Evolutionary conservation across 2,329 filamentous ascomycete genomes (phyloP), one percentile per base, ranked within the genome.

Genomic region (Rachicladosporium sp.): DNA sequence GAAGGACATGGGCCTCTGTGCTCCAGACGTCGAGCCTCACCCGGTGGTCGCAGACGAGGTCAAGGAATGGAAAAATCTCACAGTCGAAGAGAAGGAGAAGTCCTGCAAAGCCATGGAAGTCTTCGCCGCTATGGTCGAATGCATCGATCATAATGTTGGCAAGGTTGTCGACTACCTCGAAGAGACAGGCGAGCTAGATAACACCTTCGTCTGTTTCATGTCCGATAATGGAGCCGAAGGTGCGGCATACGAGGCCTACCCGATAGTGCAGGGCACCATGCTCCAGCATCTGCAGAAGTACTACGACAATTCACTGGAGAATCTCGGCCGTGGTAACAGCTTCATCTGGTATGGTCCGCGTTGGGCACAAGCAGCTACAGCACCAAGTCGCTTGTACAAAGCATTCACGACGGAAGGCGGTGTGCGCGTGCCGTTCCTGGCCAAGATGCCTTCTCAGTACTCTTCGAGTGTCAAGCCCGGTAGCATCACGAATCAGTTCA

Each of bases 131-230:
- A 80, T 80, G 73, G 74, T 79, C 3, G 74, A 79, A 41, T 64
- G 64, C 38, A 78, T 79, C 38, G 76, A 80, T 48, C 53, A 54
- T 42, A 75, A 56, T 43, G 67, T 80, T 11, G 75, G 75, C 30
- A 71, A 71, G 41, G 69, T 79, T 2, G 58, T 77, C 13, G 60
- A 72, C 29, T 71, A 77, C 47, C 65, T 79, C 2, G 61, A 71
- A 41, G 52, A 65, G 33, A 71, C 67, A 2, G 71, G 67, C 41
- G 74, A 80, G 51, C 62, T 74, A 1, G 75, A 80, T 45, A 77
- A 79, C 53, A 80, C 76, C 2, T 73, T 79, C 44, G 64, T 80
- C 37, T 67, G 70, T 50, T 79, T 80, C 63, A 70, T 78, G 61
- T 73, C 67, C 1, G 74, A 79, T 56, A 79, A 79, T 45, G 74